Conservation (phyloP, 2,329 filamentous ascomycete species). For the Neopestalotiopsis sp. region DNA sequence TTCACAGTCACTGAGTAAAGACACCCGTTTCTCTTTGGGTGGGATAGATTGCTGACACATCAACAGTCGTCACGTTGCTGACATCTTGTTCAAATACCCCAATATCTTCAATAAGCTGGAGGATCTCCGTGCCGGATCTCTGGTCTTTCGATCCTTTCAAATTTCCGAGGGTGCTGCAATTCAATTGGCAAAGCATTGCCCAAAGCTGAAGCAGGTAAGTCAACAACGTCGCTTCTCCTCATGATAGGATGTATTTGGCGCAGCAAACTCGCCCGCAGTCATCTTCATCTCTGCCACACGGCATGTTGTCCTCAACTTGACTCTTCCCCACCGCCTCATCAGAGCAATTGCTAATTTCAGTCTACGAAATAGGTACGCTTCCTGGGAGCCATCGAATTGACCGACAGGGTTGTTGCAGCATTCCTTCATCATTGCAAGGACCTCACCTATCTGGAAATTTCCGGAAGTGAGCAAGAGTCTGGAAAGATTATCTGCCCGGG, state of each 20-base stretch:
- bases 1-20: not conserved
- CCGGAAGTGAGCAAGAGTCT: not conserved
- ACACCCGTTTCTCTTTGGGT: not conserved
- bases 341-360: too few species aligned
- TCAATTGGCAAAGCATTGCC: not conserved
- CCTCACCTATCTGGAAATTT: not conserved
- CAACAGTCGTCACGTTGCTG: not conserved
- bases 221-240: too few species aligned
- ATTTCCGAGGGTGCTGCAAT: not conserved
- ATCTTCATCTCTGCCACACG: too few species aligned
- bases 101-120: not conserved
- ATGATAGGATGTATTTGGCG: too few species aligned
- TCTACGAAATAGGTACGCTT: not conserved
- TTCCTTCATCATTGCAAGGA: not conserved
- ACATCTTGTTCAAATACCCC: not conserved
- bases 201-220: not conserved
- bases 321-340: too few species aligned
- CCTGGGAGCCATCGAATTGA: not conserved
- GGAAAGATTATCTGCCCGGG: not conserved
- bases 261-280: too few species aligned
- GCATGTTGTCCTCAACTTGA: too few species aligned
- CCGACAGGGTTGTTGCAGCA: not conserved
- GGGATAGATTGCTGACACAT: not conserved
- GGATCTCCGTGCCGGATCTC: conserved; percentile 6
- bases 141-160: not conserved